Base-by-base conservation (phyloP, 2,329 filamentous ascomycete genomes). In the Bipolaris oryzae region DNA sequence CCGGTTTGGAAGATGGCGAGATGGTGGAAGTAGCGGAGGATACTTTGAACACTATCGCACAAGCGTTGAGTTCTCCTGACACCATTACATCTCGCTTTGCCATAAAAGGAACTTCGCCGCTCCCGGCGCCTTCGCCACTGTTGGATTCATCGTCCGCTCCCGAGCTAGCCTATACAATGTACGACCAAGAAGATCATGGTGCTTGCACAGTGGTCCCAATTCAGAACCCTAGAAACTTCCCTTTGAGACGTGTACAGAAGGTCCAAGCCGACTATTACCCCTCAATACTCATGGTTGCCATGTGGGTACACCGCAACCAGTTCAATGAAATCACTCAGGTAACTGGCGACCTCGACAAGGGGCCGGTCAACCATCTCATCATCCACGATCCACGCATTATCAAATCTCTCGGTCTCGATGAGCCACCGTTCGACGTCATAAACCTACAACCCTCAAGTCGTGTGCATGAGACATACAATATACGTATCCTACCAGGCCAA, bases 341-440 rank as follows among this genome's bases (percentile, higher is more conserved):
- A 9, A 61, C 53, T 15, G 58, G 55, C 6, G 58, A 64, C 21
- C 21, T 66, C 7, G 50, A 60, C 6, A 52, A 60, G 10, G 61
- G 65, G 9, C 58, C 63, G 0, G 50, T 64, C 35, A 48, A 66
- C 21, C 57, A 64, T 20, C 43, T 68, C 3, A 1, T 63, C 25
- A 66, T 68, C 35, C 55, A 52, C 10, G 53, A 62, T 20, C 11
- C 20, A 1, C 55, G 53, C 0, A 33, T 63, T 16, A 62, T 68
- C n/a, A 41, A 35, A 0, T 56, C 53, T 1, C 57, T 68, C 1
- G 58, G 63, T 15, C 44, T 68, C 5, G 38, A 20, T 2, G 20
- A 58, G n/a, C 49, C n/a, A 18, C 37, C 6, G 7, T 49, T 60
- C 23, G 57, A 31, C 4, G 47, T 50, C 5, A 20, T 37, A 2